Percentiles rank a stretch among this genome's conserved stretches.
Conservation (phyloP, 345 rosid species). For the Populus pruinosa region DNA sequence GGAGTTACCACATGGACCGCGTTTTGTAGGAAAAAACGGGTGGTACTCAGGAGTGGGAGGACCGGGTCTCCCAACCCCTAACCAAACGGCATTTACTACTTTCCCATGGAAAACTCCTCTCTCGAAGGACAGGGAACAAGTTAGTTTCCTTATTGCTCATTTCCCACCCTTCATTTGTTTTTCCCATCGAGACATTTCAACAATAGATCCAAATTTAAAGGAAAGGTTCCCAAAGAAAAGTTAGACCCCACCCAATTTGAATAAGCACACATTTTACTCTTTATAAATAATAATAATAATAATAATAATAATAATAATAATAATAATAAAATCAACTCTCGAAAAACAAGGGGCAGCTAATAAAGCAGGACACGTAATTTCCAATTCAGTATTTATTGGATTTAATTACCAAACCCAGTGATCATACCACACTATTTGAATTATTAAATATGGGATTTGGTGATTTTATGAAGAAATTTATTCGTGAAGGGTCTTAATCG, state of each 20-base stretch:
- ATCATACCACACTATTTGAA: not conserved
- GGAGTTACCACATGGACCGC: conserved; percentile 12
- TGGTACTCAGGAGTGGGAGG: conserved; percentile 8
- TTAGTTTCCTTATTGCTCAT: conserved; percentile 18
- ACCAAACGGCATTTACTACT: conserved; percentile 43
- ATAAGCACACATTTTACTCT: not conserved
- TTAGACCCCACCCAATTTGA: not conserved
- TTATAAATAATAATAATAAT: not conserved
- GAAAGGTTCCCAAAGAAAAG: conserved; percentile 18
- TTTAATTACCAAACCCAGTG: not conserved
- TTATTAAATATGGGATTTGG: not conserved
- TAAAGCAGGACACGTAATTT: not conserved
- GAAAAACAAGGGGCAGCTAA: not conserved
- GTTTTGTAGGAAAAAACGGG: not conserved
- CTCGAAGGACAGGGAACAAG: conserved; percentile 18
- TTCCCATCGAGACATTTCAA: conserved; percentile 36
- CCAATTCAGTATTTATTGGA: not conserved
- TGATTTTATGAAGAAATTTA: conserved; percentile 6
- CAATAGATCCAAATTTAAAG: conserved; percentile 43
- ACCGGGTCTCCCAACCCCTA: conserved; percentile 42
- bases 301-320: not conserved
- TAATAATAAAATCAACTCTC: not conserved
- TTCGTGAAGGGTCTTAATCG: not conserved
- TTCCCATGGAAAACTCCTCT: conserved; percentile 25
- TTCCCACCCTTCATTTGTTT: conserved; percentile 34